Percentiles rank a stretch among this genome's conserved stretches.
phyloP scores from a whole-genome alignment of 2,329 filamentous ascomycete species.

The Shiraia sp. region DNA sequence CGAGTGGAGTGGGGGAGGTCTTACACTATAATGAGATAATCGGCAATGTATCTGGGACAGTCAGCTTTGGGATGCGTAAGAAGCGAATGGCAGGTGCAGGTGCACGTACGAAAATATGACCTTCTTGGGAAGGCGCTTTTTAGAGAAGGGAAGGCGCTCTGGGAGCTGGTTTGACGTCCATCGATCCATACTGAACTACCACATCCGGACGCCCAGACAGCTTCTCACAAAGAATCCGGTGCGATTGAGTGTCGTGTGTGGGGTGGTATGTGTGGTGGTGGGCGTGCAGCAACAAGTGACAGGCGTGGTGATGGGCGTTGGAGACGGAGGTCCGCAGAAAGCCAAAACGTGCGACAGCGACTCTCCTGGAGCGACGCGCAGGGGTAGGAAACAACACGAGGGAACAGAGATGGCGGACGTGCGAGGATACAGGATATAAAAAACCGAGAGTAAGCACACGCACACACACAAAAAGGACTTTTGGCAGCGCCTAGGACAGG shows the following conservation, averaged over 20 bases:
- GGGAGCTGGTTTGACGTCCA: conserved; percentile 44
- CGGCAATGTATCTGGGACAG: conserved; percentile 56
- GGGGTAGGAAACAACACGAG: conserved; percentile 12
- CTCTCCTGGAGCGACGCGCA: conserved; percentile 34
- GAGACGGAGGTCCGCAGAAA: conserved; percentile 16
- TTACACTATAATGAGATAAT: conserved; percentile 64
- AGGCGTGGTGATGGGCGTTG: conserved; percentile 10
- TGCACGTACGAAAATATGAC: conserved; percentile 57
- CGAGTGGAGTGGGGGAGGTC: conserved; percentile 26
- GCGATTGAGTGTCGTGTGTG: conserved; percentile 5
- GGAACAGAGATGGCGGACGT: conserved; percentile 9
- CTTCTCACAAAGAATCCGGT: conserved; percentile 11
- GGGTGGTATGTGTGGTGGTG: conserved; percentile 10
- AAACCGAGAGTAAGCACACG: conserved; percentile 12
- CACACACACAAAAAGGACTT: too few relatives aligned
- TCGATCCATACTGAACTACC: conserved; percentile 37
- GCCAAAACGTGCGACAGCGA: conserved; percentile 26
- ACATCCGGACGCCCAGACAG: conserved; percentile 17
- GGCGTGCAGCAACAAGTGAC: conserved; percentile 11
- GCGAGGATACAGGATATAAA: conserved; percentile 11
- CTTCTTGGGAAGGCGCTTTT: conserved; percentile 54
- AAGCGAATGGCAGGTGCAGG: neutral
- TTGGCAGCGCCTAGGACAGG: conserved; percentile 18
- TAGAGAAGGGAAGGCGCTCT: conserved; percentile 58
- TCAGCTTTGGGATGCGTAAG: conserved; percentile 26